Conservation (phyloP, 208 protist genomes). For the Trypanosomatidae sp. region DNA sequence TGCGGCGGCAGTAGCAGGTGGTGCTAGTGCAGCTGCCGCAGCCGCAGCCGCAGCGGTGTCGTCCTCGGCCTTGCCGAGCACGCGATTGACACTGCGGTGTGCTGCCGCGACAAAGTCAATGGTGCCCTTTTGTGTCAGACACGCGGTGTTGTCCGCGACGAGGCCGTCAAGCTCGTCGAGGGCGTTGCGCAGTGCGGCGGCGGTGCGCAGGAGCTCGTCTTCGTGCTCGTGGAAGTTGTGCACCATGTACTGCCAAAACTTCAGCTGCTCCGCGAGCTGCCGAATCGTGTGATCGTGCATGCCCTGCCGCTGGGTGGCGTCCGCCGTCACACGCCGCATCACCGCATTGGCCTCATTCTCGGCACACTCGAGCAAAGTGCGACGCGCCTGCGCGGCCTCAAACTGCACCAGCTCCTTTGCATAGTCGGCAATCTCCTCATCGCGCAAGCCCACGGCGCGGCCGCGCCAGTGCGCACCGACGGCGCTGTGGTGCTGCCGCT, state of each 20-base stretch:
- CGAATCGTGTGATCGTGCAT: conserved; percentile 81
- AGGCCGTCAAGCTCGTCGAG: conserved; percentile 77
- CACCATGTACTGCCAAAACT: conserved; percentile 90
- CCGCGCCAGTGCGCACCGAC: conserved; percentile 83
- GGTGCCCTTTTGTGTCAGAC: conserved; percentile 47
- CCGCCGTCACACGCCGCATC: conserved; percentile 77
- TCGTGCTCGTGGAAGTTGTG: conserved; percentile 89
- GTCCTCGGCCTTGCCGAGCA: not conserved
- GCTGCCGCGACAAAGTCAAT: conserved; percentile 70
- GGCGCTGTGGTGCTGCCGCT: conserved; percentile 11
- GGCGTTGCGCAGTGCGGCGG: conserved; percentile 42
- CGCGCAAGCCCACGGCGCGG: conserved; percentile 45
- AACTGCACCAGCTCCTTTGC: conserved; percentile 86
- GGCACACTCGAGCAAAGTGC: conserved; percentile 67
- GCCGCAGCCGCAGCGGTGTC: not conserved
- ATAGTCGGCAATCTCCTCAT: conserved; percentile 80
- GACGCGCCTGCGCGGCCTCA: conserved; percentile 65
- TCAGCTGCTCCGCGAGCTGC: conserved; percentile 80
- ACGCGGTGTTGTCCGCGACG: conserved; percentile 21
- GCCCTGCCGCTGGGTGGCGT: conserved; percentile 73
- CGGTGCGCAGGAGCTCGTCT: conserved; percentile 67
- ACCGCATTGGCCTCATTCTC: conserved; percentile 79
- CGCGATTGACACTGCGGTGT: not conserved
- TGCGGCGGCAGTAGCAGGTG: not conserved
- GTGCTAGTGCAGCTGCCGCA: not conserved